phyloP scores from a whole-genome alignment of 208 protist species.

The Acanthamoeba castellanii region DNA sequence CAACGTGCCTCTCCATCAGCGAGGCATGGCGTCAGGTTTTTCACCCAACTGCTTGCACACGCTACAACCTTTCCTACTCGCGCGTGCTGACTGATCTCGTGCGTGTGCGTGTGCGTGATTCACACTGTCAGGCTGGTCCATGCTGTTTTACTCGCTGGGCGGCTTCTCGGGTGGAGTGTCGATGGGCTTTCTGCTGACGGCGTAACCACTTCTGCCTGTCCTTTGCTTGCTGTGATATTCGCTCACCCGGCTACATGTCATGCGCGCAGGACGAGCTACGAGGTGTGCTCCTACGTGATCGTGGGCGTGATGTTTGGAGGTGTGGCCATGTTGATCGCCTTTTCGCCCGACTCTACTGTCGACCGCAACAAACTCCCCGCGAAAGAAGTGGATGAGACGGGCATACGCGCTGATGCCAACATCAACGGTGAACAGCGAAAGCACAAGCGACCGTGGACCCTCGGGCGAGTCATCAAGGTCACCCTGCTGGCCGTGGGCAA shows the following conservation, averaged over 20 bases:
- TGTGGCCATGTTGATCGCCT: neutral
- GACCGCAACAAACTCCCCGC: neutral
- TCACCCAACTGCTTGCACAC: neutral
- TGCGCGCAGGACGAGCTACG: neutral
- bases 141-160: neutral
- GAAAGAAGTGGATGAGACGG: neutral
- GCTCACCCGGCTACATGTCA: neutral
- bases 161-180: constrained; percentile 3
- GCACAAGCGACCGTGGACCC: neutral
- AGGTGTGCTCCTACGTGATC: constrained; percentile 25
- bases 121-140: neutral
- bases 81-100: neutral
- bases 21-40: constrained; percentile 3
- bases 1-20: constrained; percentile 20
- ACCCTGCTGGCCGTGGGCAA: neutral
- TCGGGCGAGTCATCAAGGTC: neutral
- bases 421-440: neutral
- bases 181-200: constrained; percentile 19
- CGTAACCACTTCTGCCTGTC: neutral
- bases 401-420: neutral
- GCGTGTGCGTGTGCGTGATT: no score
- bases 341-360: constrained; percentile 12
- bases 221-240: neutral
- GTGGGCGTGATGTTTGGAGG: neutral
- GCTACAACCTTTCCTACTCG: neutral